These are phyloP conservation scores for Gyrodon lividus DNA, from an alignment of 768 basidiomycete genomes.

Conservation along the genomic window DNA sequence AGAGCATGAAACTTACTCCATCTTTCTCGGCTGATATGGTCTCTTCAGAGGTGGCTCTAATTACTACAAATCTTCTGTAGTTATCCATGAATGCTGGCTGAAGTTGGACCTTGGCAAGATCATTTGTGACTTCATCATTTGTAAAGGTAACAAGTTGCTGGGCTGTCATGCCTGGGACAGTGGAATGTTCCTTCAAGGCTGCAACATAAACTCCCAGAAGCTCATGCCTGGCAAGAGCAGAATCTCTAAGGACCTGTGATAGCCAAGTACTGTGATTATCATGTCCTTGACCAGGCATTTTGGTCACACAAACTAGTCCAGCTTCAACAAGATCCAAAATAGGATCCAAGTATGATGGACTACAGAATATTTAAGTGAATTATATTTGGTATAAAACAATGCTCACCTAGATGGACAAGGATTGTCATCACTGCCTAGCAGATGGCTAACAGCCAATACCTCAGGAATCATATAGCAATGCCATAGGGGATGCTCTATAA, in stretches of 20 bases:
- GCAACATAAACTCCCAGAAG: slow-evolving; percentile 41
- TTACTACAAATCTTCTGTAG: slow-evolving; percentile 65
- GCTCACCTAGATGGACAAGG: slow-evolving; percentile 9
- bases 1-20: slow-evolving; percentile 45
- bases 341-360: slow-evolving; percentile 16
- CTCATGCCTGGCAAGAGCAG: slow-evolving; percentile 31
- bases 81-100: slow-evolving; percentile 62
- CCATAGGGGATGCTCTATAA: slow-evolving; percentile 67
- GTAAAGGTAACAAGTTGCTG: slow-evolving; percentile 38
- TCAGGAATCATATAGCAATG: slow-evolving; percentile 63
- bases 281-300: slow-evolving; percentile 44
- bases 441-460: slow-evolving; percentile 49
- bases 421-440: slow-evolving; percentile 8
- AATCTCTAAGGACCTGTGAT: slow-evolving; percentile 20
- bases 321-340: slow-evolving; percentile 41
- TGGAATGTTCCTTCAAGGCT: slow-evolving; percentile 18
- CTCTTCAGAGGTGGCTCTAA: slow-evolving; percentile 41
- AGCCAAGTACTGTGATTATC: slow-evolving; percentile 22
- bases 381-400: neutral
- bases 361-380: neutral
- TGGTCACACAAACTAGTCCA: slow-evolving; percentile 53
- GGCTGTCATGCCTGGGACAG: slow-evolving; percentile 34
- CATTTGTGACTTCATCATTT: slow-evolving; percentile 45
- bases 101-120: slow-evolving; percentile 53
- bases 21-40: slow-evolving; percentile 28